Conservation (phyloP, 495 filamentous ascomycete species). For the Aspergillus carlsbadensis region DNA sequence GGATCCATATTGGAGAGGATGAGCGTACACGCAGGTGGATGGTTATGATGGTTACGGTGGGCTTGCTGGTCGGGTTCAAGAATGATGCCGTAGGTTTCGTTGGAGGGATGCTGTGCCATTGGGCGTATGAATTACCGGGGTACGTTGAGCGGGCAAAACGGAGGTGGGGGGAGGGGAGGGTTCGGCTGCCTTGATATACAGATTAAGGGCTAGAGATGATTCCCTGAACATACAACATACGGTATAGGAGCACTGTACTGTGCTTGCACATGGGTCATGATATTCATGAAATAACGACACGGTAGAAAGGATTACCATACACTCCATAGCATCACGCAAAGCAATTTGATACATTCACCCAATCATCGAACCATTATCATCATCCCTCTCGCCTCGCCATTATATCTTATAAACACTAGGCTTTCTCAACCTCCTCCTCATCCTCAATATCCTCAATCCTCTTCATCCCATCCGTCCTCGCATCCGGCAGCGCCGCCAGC, state of each 20-base stretch:
- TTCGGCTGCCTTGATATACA: conserved; percentile 31
- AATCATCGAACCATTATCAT: background rate
- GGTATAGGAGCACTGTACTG: background rate
- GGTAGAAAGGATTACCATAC: background rate
- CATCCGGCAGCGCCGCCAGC: conserved; percentile 18
- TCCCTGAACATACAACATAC: too few species aligned
- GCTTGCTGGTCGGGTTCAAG: conserved; percentile 75
- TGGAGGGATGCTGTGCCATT: conserved; percentile 74
- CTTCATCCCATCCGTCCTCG: conserved; percentile 18
- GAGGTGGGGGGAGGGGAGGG: conserved; percentile 34
- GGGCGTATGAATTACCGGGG: conserved; percentile 42
- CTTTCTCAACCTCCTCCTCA: too few species aligned
- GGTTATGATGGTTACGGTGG: conserved; percentile 85
- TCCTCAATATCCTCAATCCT: conserved; percentile 34
- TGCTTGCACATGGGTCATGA: background rate
- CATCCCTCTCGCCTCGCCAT: background rate
- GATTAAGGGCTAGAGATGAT: too few species aligned
- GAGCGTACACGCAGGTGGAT: conserved; percentile 73
- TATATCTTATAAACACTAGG: too few species aligned
- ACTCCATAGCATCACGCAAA: background rate
- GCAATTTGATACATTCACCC: background rate
- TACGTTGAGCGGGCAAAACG: conserved; percentile 25
- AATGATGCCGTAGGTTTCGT: conserved; percentile 87
- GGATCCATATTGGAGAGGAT: conserved; percentile 50
- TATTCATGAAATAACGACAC: background rate